Conservation (phyloP, 768 basidiomycete species). For the Tylopilus subfusipes region DNA sequence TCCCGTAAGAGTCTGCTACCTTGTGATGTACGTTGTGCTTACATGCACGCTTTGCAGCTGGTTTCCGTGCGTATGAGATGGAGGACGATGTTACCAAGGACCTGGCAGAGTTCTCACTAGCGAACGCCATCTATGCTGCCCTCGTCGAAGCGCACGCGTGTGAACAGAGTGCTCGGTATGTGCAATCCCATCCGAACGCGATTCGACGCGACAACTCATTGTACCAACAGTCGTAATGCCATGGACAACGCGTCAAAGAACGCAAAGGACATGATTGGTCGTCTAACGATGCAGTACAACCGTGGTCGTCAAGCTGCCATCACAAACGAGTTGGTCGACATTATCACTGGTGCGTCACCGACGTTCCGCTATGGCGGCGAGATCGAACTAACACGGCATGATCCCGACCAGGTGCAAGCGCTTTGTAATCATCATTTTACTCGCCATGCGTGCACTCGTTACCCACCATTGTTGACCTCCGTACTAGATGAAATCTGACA, state of each 20-base stretch:
- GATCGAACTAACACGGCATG: background rate
- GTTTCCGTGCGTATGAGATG: constrained; percentile 95
- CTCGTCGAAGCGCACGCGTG: constrained; percentile 95
- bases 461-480: constrained; percentile 4
- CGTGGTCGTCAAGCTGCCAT: constrained; percentile 98
- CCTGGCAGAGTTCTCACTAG: constrained; percentile 90
- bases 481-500: constrained; percentile 24
- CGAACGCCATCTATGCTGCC: constrained; percentile 93
- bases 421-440: constrained; percentile 34
- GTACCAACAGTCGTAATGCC: constrained; percentile 69
- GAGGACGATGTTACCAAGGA: constrained; percentile 95
- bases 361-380: background rate
- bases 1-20: constrained; percentile 50
- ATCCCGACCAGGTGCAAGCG: constrained; percentile 43
- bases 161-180: constrained; percentile 85
- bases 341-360: constrained; percentile 70
- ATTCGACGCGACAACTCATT: background rate
- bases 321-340: constrained; percentile 92
- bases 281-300: constrained; percentile 93
- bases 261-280: constrained; percentile 87
- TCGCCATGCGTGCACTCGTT: constrained; percentile 12
- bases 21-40: background rate
- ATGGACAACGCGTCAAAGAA: constrained; percentile 99
- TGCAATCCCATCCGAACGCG: background rate
- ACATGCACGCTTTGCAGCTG: constrained; percentile 43